A percentile compares a stretch with the other conserved stretches of the same genome.
Evolutionary conservation across 768 basidiomycete species (phyloP).

Genomic region (Daedaleopsis nitida): DNA sequence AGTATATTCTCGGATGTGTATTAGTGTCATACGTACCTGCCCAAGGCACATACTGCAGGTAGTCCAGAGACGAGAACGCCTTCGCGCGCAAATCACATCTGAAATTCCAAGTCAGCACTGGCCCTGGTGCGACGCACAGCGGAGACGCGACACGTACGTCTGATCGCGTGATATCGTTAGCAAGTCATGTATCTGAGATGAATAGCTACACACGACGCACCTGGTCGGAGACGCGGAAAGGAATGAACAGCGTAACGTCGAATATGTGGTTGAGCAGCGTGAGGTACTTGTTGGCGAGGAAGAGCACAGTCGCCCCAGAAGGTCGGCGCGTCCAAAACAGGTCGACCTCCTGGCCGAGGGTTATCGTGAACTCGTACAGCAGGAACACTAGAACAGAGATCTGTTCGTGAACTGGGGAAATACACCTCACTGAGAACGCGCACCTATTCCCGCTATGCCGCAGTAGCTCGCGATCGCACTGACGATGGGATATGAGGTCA

Average conservation of each 20-base stretch:
- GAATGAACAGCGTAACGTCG: not conserved
- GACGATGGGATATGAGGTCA: too few species aligned
- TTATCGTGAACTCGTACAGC: not conserved
- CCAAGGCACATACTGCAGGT: constrained; percentile 1
- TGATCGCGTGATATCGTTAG: too few species aligned
- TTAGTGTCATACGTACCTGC: not conserved
- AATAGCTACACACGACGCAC: not conserved
- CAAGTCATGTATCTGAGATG: not conserved
- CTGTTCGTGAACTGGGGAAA: not conserved
- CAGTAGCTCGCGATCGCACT: too few species aligned
- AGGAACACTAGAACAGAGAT: not conserved
- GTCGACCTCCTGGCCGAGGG: not conserved
- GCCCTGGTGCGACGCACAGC: not conserved
- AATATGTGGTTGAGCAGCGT: not conserved
- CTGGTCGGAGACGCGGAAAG: not conserved
- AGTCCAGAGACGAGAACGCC: not conserved
- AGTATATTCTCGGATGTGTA: not conserved
- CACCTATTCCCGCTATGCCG: not conserved
- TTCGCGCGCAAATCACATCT: not conserved
- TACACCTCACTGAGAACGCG: not conserved
- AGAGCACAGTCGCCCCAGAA: not conserved
- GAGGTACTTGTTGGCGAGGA: not conserved
- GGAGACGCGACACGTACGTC: not conserved
- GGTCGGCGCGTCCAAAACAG: not conserved
- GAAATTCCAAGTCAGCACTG: not conserved